phyloP scores from a whole-genome alignment of 108 stramenopile genomes.

The Cyclostephanos invisitatus region DNA sequence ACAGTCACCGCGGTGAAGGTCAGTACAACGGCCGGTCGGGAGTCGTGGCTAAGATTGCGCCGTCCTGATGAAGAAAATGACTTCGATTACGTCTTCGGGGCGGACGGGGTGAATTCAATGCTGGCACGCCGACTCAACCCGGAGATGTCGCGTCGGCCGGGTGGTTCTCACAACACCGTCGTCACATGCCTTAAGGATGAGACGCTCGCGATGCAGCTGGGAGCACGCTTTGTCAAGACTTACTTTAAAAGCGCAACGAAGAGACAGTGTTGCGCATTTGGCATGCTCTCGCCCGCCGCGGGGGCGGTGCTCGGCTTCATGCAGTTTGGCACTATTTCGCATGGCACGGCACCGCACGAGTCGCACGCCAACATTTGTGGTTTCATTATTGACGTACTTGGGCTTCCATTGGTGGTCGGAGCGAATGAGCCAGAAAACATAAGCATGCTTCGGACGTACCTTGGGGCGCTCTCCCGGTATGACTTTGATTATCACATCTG shows the following conservation, averaged over 20 bases:
- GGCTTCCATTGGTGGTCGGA: neutral
- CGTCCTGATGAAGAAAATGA: neutral
- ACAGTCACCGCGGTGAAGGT: neutral
- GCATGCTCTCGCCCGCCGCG: neutral
- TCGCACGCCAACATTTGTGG: neutral
- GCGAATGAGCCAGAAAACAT: neutral
- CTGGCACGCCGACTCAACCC: slow-evolving; percentile 4
- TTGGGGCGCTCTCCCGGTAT: neutral
- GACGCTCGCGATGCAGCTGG: neutral
- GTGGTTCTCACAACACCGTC: neutral
- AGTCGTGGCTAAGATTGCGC: neutral
- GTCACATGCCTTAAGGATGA: slow-evolving; percentile 3
- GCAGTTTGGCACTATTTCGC: neutral
- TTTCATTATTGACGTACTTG: neutral
- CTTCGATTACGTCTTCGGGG: slow-evolving; percentile 5
- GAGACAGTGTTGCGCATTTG: slow-evolving; percentile 7
- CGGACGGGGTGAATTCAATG: slow-evolving; percentile 9
- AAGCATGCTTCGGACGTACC: neutral
- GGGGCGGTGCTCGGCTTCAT: neutral
- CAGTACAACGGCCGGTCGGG: neutral
- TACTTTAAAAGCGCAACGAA: neutral
- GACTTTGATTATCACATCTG: neutral
- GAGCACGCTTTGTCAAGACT: neutral
- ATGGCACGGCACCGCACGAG: neutral
- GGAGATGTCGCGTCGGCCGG: neutral